Conservation (phyloP, 768 basidiomycete species). For the Tulasnella sp. region DNA sequence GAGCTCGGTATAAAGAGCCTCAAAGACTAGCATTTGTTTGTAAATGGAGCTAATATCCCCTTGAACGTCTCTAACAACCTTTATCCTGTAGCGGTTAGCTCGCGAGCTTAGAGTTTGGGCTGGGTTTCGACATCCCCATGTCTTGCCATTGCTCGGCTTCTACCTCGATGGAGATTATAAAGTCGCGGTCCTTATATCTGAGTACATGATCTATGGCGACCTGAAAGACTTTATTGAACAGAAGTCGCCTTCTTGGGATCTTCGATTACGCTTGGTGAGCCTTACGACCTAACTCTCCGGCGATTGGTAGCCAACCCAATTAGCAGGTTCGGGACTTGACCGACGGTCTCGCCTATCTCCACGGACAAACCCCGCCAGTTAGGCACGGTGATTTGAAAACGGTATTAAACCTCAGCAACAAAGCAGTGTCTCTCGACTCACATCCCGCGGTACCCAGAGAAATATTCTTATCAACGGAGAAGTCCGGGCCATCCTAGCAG, state of each 20-base stretch:
- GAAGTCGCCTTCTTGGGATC: background rate
- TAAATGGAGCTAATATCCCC: background rate
- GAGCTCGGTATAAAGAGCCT: background rate
- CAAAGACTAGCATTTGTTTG: background rate
- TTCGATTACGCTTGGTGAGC: background rate
- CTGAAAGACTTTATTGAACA: background rate
- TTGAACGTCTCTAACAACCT: background rate
- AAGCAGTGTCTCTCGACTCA: background rate
- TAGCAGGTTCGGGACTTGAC: background rate
- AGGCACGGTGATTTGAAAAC: background rate
- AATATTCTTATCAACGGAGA: background rate
- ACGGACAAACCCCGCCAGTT: background rate
- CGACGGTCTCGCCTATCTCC: background rate
- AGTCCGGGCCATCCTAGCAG: background rate
- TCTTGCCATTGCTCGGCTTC: background rate
- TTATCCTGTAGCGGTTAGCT: background rate
- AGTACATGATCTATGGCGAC: background rate
- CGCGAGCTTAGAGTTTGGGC: slow-evolving; percentile 10
- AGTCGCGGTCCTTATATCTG: background rate
- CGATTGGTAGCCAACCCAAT: background rate
- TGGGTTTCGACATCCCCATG: background rate
- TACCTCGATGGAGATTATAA: background rate
- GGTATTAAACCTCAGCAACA: background rate
- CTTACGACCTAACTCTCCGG: too few relatives aligned
- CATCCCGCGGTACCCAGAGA: background rate